Base-by-base conservation (phyloP, 2,329 filamentous ascomycete genomes). In the Pestalotiopsis sp. region DNA sequence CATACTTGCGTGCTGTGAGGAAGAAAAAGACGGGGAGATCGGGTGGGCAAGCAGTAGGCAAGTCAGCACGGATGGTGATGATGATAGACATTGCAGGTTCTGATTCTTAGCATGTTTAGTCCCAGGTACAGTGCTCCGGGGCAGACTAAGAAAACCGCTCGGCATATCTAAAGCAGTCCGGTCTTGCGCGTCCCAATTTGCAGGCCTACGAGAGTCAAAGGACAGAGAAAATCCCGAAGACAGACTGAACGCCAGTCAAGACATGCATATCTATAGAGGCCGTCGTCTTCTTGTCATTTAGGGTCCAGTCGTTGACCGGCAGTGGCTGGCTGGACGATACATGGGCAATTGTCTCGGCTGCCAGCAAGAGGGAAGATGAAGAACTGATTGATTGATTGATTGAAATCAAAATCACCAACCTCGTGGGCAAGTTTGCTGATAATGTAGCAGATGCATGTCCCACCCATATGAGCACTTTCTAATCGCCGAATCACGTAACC, bases 71-170 rank as follows among this genome's bases (percentile, higher is more conserved):
- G 52, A 67, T 67, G 65, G 31, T 36, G 31, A 52, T 52, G 45
- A 45, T 67, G 65, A 67, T 67, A 20, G 39, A 56, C 56, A 52
- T 67, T 67, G 65, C 65, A 67, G 52, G 20, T 36, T 31, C 17
- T 17, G 20, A 45, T 45, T 45, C 17, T 52, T 52, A n/a, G 17
- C 17, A 14, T 31, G 17, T n/a, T 14, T 27, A 27, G 31, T 60
- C 57, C 31, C 57, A 36, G 23, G 57, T 36, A 60, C 31, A 27
- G 13, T 27, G 57, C 31, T 58, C 20, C 14, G 25, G 56, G 9
- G 56, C 25, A 60, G 17, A 27, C 57, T 20, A 52, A 20, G 17
- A 52, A 52, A 52, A 20, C 45, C 45, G 45, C 45, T 12, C 45
- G 45, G 45, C 45, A 52, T 52, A 52, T 52, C 45, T 23, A 52